Evolutionary conservation across 805 yeast species (phyloP).

Genomic region (Starmerella potacharoeniae): DNA sequence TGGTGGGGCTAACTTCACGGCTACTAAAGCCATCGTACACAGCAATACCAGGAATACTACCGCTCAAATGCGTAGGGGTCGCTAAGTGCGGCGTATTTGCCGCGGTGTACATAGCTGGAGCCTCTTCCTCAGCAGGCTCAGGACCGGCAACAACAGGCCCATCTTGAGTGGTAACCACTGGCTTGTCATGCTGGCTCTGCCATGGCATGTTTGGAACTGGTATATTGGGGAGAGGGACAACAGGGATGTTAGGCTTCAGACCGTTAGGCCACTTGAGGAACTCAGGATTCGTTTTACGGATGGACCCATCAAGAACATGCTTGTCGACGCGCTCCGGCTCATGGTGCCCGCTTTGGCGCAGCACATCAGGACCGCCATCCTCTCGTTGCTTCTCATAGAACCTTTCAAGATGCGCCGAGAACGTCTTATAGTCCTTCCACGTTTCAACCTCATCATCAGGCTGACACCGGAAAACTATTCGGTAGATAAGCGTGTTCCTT

Average conservation of each 20-base stretch:
- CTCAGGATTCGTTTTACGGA: slow-evolving; percentile 9
- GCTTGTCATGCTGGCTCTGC: neutral
- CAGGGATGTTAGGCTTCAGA: neutral
- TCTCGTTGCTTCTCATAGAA: slow-evolving; percentile 37
- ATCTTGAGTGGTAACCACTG: neutral
- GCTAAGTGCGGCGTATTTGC: no score
- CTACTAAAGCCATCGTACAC: neutral
- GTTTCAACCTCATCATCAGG: slow-evolving; percentile 86
- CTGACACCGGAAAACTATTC: slow-evolving; percentile 82
- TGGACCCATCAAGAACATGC: slow-evolving; percentile 16
- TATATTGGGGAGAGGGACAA: neutral
- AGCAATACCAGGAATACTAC: neutral
- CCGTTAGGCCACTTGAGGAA: neutral
- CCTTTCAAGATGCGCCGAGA: slow-evolving; percentile 32
- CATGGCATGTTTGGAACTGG: neutral
- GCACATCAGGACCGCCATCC: slow-evolving; percentile 41
- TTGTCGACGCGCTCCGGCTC: slow-evolving; percentile 22
- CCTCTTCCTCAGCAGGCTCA: neutral
- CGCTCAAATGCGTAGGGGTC: neutral
- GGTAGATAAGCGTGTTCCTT: slow-evolving; percentile 67
- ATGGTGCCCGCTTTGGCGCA: slow-evolving; percentile 20
- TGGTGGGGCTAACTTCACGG: neutral
- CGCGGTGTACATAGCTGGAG: neutral
- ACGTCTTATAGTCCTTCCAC: slow-evolving; percentile 82
- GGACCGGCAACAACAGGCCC: neutral